phyloP scores from a whole-genome alignment of 192 early-diverging fungal species.

The Backusella macrospora region DNA sequence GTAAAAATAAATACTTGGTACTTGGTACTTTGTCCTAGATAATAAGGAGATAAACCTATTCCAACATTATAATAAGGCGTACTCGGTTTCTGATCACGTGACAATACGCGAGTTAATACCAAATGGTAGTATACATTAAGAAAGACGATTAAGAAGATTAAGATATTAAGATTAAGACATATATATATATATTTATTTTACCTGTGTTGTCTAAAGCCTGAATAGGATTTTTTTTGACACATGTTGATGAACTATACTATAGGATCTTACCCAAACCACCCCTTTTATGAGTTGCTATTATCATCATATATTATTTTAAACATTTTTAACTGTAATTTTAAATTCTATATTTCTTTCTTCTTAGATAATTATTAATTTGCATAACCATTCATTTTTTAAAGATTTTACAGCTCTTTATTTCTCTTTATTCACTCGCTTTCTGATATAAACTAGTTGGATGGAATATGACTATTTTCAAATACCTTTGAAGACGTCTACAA shows the following conservation, averaged over 20 bases:
- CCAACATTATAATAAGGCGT: too few relatives aligned
- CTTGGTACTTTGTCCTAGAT: too few relatives aligned
- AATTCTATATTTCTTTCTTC: not conserved
- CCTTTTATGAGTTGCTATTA: not conserved
- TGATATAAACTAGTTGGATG: not conserved
- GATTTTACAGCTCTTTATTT: not conserved
- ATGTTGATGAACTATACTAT: not conserved
- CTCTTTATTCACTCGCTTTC: not conserved
- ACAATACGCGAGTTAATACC: too few relatives aligned
- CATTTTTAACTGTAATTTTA: not conserved
- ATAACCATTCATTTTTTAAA: not conserved
- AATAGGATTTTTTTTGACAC: conserved; percentile 9
- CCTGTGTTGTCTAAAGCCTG: not conserved
- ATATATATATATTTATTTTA: too few relatives aligned
- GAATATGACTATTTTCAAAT: not conserved
- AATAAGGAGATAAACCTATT: too few relatives aligned
- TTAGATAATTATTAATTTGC: too few relatives aligned
- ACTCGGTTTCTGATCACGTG: too few relatives aligned
- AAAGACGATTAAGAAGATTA: too few relatives aligned
- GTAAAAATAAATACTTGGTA: too few relatives aligned
- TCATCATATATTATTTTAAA: not conserved
- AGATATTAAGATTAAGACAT: too few relatives aligned
- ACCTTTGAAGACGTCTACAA: not conserved
- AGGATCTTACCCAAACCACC: not conserved
- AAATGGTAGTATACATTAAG: too few relatives aligned